Conservation (phyloP, 1,284 basidiomycete genomes). For the Sporisorium reilianum region DNA sequence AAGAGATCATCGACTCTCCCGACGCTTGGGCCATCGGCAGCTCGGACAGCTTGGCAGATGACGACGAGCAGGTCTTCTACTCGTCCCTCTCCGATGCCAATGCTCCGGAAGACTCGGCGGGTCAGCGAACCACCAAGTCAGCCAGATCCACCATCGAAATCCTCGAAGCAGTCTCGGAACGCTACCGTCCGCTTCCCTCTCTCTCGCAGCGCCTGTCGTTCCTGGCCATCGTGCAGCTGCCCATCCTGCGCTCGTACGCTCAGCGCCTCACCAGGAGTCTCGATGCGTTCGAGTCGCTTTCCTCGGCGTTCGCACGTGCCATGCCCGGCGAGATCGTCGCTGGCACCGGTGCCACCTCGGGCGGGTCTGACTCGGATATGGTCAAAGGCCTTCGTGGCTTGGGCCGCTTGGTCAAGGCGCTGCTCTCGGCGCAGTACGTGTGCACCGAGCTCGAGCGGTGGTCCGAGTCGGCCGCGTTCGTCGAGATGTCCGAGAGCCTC, state of each 20-base stretch:
- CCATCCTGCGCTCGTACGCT: constrained; percentile 82
- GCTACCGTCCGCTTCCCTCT: constrained; percentile 86
- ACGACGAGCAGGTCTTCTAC: constrained; percentile 70
- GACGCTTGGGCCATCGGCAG: constrained; percentile 87
- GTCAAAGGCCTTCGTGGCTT: constrained; percentile 64
- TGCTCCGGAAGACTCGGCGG: not conserved
- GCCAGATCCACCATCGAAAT: constrained; percentile 52
- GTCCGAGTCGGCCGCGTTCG: constrained; percentile 54
- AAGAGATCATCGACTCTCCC: constrained; percentile 81
- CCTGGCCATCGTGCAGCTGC: constrained; percentile 84
- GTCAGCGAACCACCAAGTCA: constrained; percentile 54
- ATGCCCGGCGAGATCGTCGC: constrained; percentile 79
- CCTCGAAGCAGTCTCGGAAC: constrained; percentile 74
- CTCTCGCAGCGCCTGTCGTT: constrained; percentile 84
- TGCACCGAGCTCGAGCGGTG: constrained; percentile 54
- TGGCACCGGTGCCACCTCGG: constrained; percentile 14
- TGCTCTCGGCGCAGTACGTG: constrained; percentile 55
- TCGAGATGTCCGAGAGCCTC: constrained; percentile 53
- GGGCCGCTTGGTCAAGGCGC: constrained; percentile 60
- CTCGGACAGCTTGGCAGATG: constrained; percentile 75
- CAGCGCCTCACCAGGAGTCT: constrained; percentile 83
- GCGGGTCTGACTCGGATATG: constrained; percentile 52
- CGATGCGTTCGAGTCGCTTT: constrained; percentile 85
- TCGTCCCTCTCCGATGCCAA: constrained; percentile 4
- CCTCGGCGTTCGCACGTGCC: constrained; percentile 81